A percentile compares a stretch with the other conserved stretches of the same genome.
Evolutionary conservation across 2,329 filamentous ascomycete genomes (phyloP).

Genomic region (Paracoccidioides brasiliensis): DNA sequence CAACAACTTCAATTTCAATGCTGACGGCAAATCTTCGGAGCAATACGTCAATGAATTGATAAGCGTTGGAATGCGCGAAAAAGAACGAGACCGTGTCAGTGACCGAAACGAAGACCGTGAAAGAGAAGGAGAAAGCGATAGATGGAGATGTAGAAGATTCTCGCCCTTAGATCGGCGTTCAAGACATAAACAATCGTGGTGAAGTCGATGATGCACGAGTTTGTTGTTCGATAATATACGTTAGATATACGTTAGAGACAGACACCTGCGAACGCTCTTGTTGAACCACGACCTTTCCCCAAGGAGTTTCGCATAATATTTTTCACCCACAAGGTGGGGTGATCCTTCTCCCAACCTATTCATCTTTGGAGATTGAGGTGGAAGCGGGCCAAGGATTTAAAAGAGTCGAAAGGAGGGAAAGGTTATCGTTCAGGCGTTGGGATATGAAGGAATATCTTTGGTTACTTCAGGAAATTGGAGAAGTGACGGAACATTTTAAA

Average conservation of each 20-base stretch:
- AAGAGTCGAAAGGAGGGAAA: not conserved
- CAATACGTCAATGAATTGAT: conserved; percentile 34
- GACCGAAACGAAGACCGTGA: conserved; percentile 4
- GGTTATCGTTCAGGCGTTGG: conserved; percentile 1
- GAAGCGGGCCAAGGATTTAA: not conserved
- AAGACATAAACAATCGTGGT: conserved; percentile 10
- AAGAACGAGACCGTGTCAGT: conserved; percentile 8
- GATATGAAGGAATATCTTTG: not conserved
- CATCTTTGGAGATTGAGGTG: not conserved
- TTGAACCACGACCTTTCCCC: not conserved
- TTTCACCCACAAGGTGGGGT: not conserved
- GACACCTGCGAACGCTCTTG: not conserved
- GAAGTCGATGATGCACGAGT: conserved; percentile 1
- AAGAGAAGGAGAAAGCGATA: conserved; percentile 1
- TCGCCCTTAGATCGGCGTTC: conserved; percentile 7
- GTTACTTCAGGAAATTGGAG: not conserved
- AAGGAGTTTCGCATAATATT: not conserved
- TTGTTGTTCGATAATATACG: not conserved
- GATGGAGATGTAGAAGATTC: not conserved
- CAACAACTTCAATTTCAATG: conserved; percentile 9
- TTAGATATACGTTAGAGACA: not conserved
- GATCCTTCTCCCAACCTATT: not conserved
- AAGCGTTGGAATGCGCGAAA: conserved; percentile 22
- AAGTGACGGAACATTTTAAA: not conserved
- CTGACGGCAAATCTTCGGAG: conserved; percentile 17